Evolutionary conservation across 768 basidiomycete species (phyloP).

Genomic region (Lentinula boryana): DNA sequence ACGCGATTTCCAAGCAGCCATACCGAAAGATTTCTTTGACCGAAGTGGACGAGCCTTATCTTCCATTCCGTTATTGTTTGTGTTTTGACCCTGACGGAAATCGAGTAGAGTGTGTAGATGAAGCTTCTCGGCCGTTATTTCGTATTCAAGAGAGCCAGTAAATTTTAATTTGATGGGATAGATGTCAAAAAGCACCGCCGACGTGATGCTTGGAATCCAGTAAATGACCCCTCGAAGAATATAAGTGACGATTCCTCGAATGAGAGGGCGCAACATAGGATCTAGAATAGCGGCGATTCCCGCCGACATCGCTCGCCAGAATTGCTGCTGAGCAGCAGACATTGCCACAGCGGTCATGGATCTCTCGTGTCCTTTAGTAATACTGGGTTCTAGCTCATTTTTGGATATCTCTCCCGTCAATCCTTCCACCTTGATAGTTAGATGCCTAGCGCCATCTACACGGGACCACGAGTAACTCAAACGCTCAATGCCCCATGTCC

Average conservation of each 20-base stretch:
- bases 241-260: slow-evolving; percentile 50
- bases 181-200: slow-evolving; percentile 63
- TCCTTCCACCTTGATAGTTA: slow-evolving; percentile 62
- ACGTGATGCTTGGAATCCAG: slow-evolving; percentile 62
- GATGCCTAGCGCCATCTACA: slow-evolving; percentile 42
- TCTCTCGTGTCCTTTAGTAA: slow-evolving; percentile 29
- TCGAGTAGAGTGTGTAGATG: slow-evolving; percentile 48
- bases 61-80: slow-evolving; percentile 13
- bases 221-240: slow-evolving; percentile 54
- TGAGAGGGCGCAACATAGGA: slow-evolving; percentile 54
- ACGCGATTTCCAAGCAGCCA: slow-evolving; percentile 61
- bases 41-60: slow-evolving; percentile 16
- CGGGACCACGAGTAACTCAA: slow-evolving; percentile 56
- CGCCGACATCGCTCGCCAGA: slow-evolving; percentile 32
- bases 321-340: slow-evolving; percentile 30
- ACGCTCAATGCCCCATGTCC: slow-evolving; percentile 60
- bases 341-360: slow-evolving; percentile 43
- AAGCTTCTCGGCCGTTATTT: slow-evolving; percentile 42
- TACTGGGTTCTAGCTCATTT: slow-evolving; percentile 12
- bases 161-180: slow-evolving; percentile 48
- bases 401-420: slow-evolving; percentile 39
- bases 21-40: slow-evolving; percentile 31
- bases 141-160: slow-evolving; percentile 45
- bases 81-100: slow-evolving; percentile 43
- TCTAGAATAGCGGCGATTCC: slow-evolving; percentile 42